Conservation (phyloP, 176 grass and related monocot genomes). For the Olyra latifolia region DNA sequence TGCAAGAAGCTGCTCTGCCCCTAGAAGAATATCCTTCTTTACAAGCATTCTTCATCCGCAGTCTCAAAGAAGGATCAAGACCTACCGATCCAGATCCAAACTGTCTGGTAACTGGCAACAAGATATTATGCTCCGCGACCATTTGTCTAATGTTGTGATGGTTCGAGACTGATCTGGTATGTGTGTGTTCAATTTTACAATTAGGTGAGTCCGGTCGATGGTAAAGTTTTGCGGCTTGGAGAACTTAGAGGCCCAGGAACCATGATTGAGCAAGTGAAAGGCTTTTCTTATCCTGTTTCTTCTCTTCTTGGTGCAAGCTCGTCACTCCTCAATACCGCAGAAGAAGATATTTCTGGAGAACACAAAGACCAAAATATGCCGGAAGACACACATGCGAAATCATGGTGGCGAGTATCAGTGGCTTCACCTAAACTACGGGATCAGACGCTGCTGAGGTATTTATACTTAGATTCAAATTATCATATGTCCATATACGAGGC, state of each 20-base stretch:
- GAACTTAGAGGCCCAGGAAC: conserved; percentile 62
- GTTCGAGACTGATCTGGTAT: conserved; percentile 2
- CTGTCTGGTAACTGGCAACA: conserved; percentile 88
- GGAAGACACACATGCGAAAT: conserved; percentile 55
- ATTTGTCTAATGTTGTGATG: conserved; percentile 17
- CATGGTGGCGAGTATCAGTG: conserved; percentile 80
- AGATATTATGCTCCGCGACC: conserved; percentile 23
- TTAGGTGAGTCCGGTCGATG: conserved; percentile 88
- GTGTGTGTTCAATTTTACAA: conserved; percentile 27
- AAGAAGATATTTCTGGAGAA: conserved; percentile 48
- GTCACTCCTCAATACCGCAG: conserved; percentile 39
- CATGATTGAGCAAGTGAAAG: conserved; percentile 89
- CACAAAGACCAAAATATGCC: conserved; percentile 27
- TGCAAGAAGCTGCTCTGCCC: conserved; percentile 69
- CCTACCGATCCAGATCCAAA: conserved; percentile 68
- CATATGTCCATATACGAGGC: neutral
- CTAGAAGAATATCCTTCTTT: conserved; percentile 85
- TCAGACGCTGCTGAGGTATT: conserved; percentile 48
- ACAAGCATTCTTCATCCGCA: conserved; percentile 71
- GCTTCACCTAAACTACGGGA: conserved; percentile 72
- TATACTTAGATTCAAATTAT: neutral
- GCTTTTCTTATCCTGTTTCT: conserved; percentile 73
- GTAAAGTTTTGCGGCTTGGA: conserved; percentile 65
- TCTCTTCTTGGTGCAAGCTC: conserved; percentile 74
- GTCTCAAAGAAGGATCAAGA: conserved; percentile 77